phyloP scores from a whole-genome alignment of 495 filamentous ascomycete species.

The Aspergillus leporis region DNA sequence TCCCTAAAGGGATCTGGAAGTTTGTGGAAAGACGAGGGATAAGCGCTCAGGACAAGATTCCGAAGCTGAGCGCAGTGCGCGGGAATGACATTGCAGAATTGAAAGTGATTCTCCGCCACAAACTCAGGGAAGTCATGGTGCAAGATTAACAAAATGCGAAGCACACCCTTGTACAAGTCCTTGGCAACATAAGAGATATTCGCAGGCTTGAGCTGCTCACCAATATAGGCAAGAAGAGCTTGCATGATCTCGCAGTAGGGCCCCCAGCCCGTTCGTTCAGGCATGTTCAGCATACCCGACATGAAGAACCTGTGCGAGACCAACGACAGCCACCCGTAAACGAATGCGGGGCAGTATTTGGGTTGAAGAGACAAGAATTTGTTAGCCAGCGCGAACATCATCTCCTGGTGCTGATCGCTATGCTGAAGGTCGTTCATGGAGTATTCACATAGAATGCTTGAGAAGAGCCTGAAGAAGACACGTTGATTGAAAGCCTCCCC shows the following conservation, averaged over 20 bases:
- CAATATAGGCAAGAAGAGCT: constrained; percentile 70
- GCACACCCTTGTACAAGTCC: constrained; percentile 78
- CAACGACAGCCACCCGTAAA: constrained; percentile 80
- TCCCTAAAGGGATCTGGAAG: constrained; percentile 78
- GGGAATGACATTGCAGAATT: constrained; percentile 83
- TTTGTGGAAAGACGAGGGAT: constrained; percentile 71
- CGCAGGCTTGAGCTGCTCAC: constrained; percentile 74
- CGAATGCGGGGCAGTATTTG: constrained; percentile 72
- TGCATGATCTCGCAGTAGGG: constrained; percentile 74
- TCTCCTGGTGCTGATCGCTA: constrained; percentile 61
- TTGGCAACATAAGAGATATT: constrained; percentile 70
- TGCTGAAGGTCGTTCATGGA: constrained; percentile 45
- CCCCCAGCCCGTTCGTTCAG: constrained; percentile 70
- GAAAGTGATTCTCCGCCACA: constrained; percentile 80
- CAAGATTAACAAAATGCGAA: constrained; percentile 80
- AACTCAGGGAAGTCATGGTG: constrained; percentile 96
- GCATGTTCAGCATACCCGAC: constrained; percentile 72
- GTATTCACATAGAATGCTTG: constrained; percentile 76
- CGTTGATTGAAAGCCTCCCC: constrained; percentile 82
- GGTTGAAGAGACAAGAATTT: constrained; percentile 78
- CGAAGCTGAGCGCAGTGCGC: constrained; percentile 83
- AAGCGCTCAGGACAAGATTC: constrained; percentile 85
- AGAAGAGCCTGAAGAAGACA: constrained; percentile 90
- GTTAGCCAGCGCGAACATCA: constrained; percentile 70
- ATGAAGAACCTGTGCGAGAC: constrained; percentile 85